A percentile compares a stretch with the other conserved stretches of the same genome.
Evolutionary conservation across 1,284 basidiomycete species (phyloP).

Genomic region (Malassezia nana): DNA sequence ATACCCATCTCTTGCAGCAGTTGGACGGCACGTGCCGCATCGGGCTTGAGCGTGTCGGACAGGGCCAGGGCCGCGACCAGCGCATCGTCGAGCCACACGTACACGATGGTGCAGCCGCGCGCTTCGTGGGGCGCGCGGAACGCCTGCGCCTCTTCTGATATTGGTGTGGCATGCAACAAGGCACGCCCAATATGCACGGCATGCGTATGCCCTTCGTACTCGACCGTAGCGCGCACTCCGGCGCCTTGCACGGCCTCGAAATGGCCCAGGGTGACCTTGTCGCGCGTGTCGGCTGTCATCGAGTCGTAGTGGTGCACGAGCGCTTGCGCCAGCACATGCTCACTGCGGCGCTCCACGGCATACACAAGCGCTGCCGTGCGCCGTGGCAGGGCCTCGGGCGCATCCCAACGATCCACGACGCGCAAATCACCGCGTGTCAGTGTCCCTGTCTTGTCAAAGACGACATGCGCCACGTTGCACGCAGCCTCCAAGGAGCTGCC

Average conservation of each 20-base stretch:
- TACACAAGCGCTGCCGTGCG: conserved; percentile 55
- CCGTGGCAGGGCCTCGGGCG: neutral
- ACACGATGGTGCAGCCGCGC: conserved; percentile 35
- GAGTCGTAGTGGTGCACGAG: conserved; percentile 64
- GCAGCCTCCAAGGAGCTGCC: conserved; percentile 87
- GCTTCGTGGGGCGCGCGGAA: conserved; percentile 21
- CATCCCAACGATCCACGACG: neutral
- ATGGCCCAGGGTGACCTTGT: conserved; percentile 34
- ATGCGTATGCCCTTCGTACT: conserved; percentile 16
- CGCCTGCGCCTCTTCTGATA: neutral
- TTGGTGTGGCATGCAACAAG: conserved; percentile 16
- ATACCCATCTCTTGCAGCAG: conserved; percentile 37
- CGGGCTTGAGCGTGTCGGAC: conserved; percentile 39
- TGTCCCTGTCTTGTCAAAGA: conserved; percentile 96
- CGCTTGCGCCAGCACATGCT: conserved; percentile 90
- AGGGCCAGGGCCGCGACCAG: conserved; percentile 30
- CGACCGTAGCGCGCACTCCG: conserved; percentile 57
- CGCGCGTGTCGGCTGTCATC: neutral
- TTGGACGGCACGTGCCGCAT: conserved; percentile 29
- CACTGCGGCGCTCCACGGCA: conserved; percentile 77
- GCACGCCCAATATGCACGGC: conserved; percentile 31
- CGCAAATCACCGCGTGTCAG: conserved; percentile 63
- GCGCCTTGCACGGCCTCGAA: conserved; percentile 84
- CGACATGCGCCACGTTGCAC: conserved; percentile 65
- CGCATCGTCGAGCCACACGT: conserved; percentile 33